Conservation (phyloP, 2,329 filamentous ascomycete genomes). For the Parascedosporium putredinis region DNA sequence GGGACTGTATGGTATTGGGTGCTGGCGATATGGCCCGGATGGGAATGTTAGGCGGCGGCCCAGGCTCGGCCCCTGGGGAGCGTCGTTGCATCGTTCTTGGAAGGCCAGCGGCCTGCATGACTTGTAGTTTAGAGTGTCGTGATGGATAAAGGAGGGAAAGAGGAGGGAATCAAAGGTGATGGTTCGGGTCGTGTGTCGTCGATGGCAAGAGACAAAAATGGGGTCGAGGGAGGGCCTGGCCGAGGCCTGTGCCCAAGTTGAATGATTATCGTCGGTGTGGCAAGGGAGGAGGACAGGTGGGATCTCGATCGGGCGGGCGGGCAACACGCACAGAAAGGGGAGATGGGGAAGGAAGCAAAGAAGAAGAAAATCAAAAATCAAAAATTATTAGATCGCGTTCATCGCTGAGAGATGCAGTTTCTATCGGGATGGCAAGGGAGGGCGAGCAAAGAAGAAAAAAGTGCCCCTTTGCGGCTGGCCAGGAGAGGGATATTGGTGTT, state of each 20-base stretch:
- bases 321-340: background rate
- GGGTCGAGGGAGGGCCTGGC: too few relatives aligned
- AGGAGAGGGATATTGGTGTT: slow-evolving; percentile 1
- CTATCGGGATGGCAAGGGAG: background rate
- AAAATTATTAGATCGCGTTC: slow-evolving; percentile 13
- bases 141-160: background rate
- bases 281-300: too few relatives aligned
- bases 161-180: background rate
- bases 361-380: slow-evolving; percentile 15
- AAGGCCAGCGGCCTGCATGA: slow-evolving; percentile 40
- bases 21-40: slow-evolving; percentile 51
- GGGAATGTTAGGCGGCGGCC: slow-evolving; percentile 45
- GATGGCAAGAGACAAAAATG: too few relatives aligned
- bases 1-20: slow-evolving; percentile 40
- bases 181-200: too few relatives aligned
- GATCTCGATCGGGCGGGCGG: too few relatives aligned
- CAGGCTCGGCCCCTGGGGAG: slow-evolving; percentile 52
- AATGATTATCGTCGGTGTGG: too few relatives aligned
- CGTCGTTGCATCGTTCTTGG: slow-evolving; percentile 47
- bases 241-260: too few relatives aligned
- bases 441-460: background rate
- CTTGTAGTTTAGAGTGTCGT: background rate
- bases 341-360: slow-evolving; percentile 15
- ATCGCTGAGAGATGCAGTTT: background rate
- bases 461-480: background rate